Percentiles rank a stretch among this genome's conserved stretches.
Conservation (phyloP, 2,329 filamentous ascomycete species). For the Fusarium zealandicum region DNA sequence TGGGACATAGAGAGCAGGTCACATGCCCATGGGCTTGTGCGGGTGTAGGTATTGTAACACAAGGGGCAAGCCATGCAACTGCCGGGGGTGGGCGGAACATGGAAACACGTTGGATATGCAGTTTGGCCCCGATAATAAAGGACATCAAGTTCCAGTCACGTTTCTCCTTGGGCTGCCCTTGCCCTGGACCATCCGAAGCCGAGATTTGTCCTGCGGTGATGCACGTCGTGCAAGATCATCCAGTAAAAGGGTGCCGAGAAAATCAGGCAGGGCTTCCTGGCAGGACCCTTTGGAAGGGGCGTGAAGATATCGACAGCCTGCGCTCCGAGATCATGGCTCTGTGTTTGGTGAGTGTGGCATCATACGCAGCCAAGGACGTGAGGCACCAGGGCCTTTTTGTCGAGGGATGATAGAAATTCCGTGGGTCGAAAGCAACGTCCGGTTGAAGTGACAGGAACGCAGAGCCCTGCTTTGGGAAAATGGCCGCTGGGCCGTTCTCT, state of each 20-base stretch:
- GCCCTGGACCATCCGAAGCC: neutral
- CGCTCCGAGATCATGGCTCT: neutral
- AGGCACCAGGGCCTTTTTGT: conserved; percentile 5
- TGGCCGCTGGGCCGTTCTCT: conserved; percentile 23
- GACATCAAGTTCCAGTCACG: conserved; percentile 23
- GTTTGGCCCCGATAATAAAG: conserved; percentile 12
- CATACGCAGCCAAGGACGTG: conserved; percentile 6
- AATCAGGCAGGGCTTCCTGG: neutral
- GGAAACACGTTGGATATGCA: conserved; percentile 37
- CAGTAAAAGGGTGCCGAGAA: neutral
- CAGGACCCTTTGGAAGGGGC: conserved; percentile 10
- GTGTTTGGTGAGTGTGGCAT: conserved; percentile 11
- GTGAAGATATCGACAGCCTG: conserved; percentile 9
- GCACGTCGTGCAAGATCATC: neutral
- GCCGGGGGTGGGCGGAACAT: conserved; percentile 31
- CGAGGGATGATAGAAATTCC: conserved; percentile 5
- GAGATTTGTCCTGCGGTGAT: neutral
- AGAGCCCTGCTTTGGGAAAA: conserved; percentile 20
- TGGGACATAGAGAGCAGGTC: conserved; percentile 25
- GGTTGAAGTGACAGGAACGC: conserved; percentile 1
- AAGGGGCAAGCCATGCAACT: conserved; percentile 10
- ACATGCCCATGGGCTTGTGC: conserved; percentile 39
- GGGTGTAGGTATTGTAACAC: conserved; percentile 32
- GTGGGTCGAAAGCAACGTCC: conserved; percentile 9
- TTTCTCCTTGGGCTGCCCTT: conserved; percentile 18